Conservation (phyloP, 2,329 filamentous ascomycete species). For the Cladorrhinum sp. region DNA sequence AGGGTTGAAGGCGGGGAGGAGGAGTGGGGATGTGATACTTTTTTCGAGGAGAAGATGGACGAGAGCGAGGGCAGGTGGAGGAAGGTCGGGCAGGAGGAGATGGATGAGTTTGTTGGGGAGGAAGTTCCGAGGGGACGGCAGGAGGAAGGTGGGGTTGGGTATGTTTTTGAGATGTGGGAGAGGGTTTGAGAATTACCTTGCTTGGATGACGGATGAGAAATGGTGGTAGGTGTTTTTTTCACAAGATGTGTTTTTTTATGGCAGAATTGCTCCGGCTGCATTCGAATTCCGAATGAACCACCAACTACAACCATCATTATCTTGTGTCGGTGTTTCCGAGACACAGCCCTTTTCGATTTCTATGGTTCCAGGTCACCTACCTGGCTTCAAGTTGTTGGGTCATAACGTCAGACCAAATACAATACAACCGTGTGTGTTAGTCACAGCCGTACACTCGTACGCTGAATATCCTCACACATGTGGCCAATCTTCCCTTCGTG, state of each 20-base stretch:
- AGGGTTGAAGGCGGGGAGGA: conserved; percentile 66
- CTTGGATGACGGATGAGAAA: too few species aligned
- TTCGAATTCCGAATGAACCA: too few species aligned
- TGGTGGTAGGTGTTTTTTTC: not conserved
- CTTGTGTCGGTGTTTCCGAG: not conserved
- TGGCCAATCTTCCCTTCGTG: too few species aligned
- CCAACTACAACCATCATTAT: not conserved
- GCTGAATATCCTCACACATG: not conserved
- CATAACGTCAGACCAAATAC: not conserved
- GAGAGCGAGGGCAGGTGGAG: conserved; percentile 34
- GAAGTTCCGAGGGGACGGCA: conserved; percentile 53
- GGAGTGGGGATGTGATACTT: conserved; percentile 75
- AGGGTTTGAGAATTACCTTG: conserved; percentile 40
- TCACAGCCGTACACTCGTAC: not conserved
- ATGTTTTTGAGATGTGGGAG: conserved; percentile 75
- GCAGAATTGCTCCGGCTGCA: not conserved
- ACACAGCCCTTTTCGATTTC: not conserved
- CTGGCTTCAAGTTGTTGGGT: too few species aligned
- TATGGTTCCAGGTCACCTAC: not conserved
- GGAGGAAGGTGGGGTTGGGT: conserved; percentile 62
- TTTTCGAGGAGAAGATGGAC: conserved; percentile 62
- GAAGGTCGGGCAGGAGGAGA: conserved; percentile 56
- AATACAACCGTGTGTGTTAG: too few species aligned
- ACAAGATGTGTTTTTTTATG: too few species aligned
- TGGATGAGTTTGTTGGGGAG: conserved; percentile 66